Percentiles rank a stretch among this genome's conserved stretches.
Evolutionary conservation across 257 asterid genomes (phyloP).

Genomic region (Craterostigma plantagineum): DNA sequence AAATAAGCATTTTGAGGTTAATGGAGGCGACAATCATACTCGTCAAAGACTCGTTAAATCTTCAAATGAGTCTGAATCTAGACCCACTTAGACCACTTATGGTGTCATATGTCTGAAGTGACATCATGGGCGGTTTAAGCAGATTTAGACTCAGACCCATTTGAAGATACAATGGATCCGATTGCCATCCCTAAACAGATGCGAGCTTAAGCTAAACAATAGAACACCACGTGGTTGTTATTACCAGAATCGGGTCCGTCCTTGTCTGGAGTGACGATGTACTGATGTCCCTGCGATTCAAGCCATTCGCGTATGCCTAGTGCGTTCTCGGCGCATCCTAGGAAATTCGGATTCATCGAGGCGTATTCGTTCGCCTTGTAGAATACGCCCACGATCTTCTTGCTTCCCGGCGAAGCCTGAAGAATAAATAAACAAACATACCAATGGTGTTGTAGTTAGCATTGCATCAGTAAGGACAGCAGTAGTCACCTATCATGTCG

Average conservation of each 20-base stretch:
- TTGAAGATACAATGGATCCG: too few species aligned
- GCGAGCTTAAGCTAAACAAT: not conserved
- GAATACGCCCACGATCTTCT: constrained; percentile 93
- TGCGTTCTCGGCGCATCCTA: constrained; percentile 78
- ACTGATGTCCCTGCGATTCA: constrained; percentile 79
- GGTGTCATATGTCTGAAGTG: too few species aligned
- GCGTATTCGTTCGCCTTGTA: constrained; percentile 86
- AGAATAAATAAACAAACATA: not conserved
- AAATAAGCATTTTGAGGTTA: not conserved
- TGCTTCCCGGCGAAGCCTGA: constrained; percentile 81
- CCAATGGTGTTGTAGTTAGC: not conserved
- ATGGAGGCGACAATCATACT: too few species aligned
- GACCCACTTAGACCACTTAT: too few species aligned
- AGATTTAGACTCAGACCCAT: too few species aligned
- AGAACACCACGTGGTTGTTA: constrained; percentile 6
- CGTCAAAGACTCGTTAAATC: too few species aligned
- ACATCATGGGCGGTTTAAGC: too few species aligned
- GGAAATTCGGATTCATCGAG: constrained; percentile 67
- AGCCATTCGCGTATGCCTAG: constrained; percentile 91
- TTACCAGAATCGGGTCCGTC: constrained; percentile 83
- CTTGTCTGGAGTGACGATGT: constrained; percentile 81
- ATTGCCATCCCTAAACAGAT: too few species aligned
- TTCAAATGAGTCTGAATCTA: too few species aligned
- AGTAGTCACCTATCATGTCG: too few species aligned
- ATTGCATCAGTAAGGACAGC: not conserved